Base-by-base conservation (phyloP, 192 early-diverging fungal species). In the Geranomyces michiganensis region DNA sequence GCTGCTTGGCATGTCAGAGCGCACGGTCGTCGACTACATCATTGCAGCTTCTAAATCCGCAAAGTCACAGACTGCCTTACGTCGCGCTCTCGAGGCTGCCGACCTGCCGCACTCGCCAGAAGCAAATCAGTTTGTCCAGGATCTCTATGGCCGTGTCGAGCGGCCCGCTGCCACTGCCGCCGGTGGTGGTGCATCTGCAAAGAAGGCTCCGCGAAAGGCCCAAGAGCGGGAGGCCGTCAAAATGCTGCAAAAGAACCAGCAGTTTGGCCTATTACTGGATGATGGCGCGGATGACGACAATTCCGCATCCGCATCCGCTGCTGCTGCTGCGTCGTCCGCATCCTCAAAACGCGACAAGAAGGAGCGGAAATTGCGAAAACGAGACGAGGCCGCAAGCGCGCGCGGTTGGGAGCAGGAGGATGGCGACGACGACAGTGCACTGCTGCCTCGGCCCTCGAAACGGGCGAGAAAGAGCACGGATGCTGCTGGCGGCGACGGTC, bases 1-100 rank as follows among this genome's bases (percentile, higher is more conserved):
- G 79, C 74, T 90, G 5, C 76, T 90, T 13, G 89, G 88, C 48
- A 85, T 90, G 72, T 83, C 86, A n/a, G 92, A 92, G 68, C 67
- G 61, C 22, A 87, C 82, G 15, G 77, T 88, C 21, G 84, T 89
- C 24, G 90, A 93, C 76, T 93, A 85, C 74, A 70, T 93, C 62
- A 81, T 90, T 55, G 87, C 90, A 13, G 70, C 81, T 75, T 91
- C 90, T 7, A 68, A 89, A 73, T 85, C 68, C 0, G 77, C 89
- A 43, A 90, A 86, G 71, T 85, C 87, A 0, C 78, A 81, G 19
- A 70, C 79, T 32, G 70, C 64, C 27, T 78, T 96, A 22, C 68
- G 80, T 1, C 36, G 65, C 33, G 73, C 76, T 9, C 82, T 96
- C 2, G 73, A 47, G 32, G 84, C 77, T 21, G 85, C 83, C 30